Conservation (phyloP, 2,329 filamentous ascomycete species). For the Paramyrothecium sp. region DNA sequence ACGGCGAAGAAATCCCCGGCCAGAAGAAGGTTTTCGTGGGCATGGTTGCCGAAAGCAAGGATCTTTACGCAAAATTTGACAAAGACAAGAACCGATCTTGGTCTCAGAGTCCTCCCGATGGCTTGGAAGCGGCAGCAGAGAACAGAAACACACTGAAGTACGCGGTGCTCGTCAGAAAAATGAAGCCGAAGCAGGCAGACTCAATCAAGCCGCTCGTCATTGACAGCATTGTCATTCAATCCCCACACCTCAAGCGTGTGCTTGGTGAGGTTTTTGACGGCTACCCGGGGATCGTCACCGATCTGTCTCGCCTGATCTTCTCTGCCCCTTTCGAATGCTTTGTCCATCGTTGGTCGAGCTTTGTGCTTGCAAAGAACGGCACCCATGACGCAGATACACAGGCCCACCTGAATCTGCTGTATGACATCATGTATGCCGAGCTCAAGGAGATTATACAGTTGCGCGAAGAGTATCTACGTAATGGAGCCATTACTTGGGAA, state of each 20-base stretch:
- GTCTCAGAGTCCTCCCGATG: slow-evolving; percentile 53
- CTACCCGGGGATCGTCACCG: slow-evolving; percentile 60
- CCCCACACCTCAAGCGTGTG: slow-evolving; percentile 56
- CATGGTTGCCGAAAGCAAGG: slow-evolving; percentile 36
- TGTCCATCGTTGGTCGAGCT: slow-evolving; percentile 61
- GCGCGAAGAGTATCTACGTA: slow-evolving; percentile 49
- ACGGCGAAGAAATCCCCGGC: background rate
- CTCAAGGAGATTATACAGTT: slow-evolving; percentile 48
- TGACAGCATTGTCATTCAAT: slow-evolving; percentile 64
- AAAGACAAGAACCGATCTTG: slow-evolving; percentile 49
- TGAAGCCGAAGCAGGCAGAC: slow-evolving; percentile 49
- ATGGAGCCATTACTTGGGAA: slow-evolving; percentile 51
- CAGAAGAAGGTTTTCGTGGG: slow-evolving; percentile 21
- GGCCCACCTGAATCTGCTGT: slow-evolving; percentile 45
- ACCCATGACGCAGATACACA: slow-evolving; percentile 40
- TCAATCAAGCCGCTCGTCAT: slow-evolving; percentile 59
- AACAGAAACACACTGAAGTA: slow-evolving; percentile 61
- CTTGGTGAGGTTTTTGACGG: slow-evolving; percentile 53
- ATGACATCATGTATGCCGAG: slow-evolving; percentile 47
- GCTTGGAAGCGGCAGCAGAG: slow-evolving; percentile 55
- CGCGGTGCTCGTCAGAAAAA: slow-evolving; percentile 58
- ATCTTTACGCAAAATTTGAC: slow-evolving; percentile 44
- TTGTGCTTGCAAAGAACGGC: slow-evolving; percentile 39
- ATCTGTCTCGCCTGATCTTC: slow-evolving; percentile 59
- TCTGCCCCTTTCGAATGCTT: slow-evolving; percentile 60